These are phyloP conservation scores for Avena sativa DNA, from an alignment of 176 grass and related monocot genomes.

Conservation along the genomic window DNA sequence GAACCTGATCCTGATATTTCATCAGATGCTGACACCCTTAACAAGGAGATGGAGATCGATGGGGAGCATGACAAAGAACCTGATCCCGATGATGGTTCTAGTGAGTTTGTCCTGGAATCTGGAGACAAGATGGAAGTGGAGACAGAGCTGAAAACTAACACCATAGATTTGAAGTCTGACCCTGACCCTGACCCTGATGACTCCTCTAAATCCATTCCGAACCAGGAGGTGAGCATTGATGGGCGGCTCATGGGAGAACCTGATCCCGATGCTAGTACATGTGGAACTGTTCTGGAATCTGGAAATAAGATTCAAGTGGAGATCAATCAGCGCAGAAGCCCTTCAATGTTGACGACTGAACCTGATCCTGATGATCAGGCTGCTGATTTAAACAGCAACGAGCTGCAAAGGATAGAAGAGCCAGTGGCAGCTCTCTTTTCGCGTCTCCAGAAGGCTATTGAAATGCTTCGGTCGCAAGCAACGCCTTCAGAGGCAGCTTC, in stretches of 20 bases:
- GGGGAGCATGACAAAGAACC: slow-evolving; percentile 35
- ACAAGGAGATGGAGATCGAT: slow-evolving; percentile 4
- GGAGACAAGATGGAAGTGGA: slow-evolving; percentile 47
- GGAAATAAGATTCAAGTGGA: slow-evolving; percentile 37
- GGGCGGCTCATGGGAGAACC: slow-evolving; percentile 39
- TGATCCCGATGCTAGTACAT: slow-evolving; percentile 51
- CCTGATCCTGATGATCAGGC: slow-evolving; percentile 55
- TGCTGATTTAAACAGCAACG: slow-evolving; percentile 52
- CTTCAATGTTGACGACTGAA: slow-evolving; percentile 30
- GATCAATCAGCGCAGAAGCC: background rate
- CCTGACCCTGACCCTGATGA: slow-evolving; percentile 61
- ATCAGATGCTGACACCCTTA: slow-evolving; percentile 43
- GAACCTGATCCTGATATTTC: slow-evolving; percentile 61
- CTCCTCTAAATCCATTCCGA: slow-evolving; percentile 46
- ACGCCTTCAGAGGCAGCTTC: slow-evolving; percentile 61
- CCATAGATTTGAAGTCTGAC: slow-evolving; percentile 37
- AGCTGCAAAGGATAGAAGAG: slow-evolving; percentile 76
- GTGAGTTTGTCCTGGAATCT: slow-evolving; percentile 32
- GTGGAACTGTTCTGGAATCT: slow-evolving; percentile 17
- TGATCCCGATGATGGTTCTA: slow-evolving; percentile 47
- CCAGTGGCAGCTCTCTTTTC: slow-evolving; percentile 62
- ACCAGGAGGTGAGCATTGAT: slow-evolving; percentile 28
- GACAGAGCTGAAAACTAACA: slow-evolving; percentile 17
- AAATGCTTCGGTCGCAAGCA: slow-evolving; percentile 66
- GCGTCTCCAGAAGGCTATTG: slow-evolving; percentile 68